A percentile compares a stretch with the other conserved stretches of the same genome.
These are phyloP conservation scores for Tricholoma matsutake DNA, from an alignment of 768 basidiomycete genomes.

Conservation along the genomic window DNA sequence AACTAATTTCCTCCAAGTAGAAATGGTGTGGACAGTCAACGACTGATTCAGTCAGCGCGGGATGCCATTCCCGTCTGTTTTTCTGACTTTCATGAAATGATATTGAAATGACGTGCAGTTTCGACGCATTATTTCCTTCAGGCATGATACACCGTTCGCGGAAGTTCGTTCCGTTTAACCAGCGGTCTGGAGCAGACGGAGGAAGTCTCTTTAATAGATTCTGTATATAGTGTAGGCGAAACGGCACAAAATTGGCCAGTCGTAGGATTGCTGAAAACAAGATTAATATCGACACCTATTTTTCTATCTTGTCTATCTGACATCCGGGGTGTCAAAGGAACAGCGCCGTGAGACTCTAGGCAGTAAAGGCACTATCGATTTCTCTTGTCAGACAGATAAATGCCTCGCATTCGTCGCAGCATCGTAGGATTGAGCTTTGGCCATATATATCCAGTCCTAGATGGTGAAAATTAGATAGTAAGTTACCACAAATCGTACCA, in stretches of 20 bases:
- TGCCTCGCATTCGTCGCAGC: conserved; percentile 24
- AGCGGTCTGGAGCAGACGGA: conserved; percentile 57
- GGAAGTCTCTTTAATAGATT: conserved; percentile 19
- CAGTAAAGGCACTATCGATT: background rate
- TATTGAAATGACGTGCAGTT: conserved; percentile 30
- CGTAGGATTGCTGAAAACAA: conserved; percentile 49
- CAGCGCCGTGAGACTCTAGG: background rate
- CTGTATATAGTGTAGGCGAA: conserved; percentile 44
- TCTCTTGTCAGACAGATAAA: background rate
- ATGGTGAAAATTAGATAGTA: background rate
- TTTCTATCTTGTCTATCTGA: background rate
- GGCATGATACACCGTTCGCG: conserved; percentile 51
- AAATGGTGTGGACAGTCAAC: conserved; percentile 53
- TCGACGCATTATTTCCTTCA: conserved; percentile 60
- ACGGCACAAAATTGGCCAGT: conserved; percentile 43
- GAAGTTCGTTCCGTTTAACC: conserved; percentile 55
- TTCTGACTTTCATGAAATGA: conserved; percentile 20
- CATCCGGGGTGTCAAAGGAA: background rate
- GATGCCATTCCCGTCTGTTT: conserved; percentile 46
- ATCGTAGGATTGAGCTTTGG: conserved; percentile 35
- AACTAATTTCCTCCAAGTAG: conserved; percentile 14
- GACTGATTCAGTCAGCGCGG: conserved; percentile 42
- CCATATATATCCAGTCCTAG: conserved; percentile 29
- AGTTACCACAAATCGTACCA: conserved; percentile 3
- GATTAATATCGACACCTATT: conserved; percentile 30